phyloP scores from a whole-genome alignment of 306 rosid genomes.

The Quercus dentata region DNA sequence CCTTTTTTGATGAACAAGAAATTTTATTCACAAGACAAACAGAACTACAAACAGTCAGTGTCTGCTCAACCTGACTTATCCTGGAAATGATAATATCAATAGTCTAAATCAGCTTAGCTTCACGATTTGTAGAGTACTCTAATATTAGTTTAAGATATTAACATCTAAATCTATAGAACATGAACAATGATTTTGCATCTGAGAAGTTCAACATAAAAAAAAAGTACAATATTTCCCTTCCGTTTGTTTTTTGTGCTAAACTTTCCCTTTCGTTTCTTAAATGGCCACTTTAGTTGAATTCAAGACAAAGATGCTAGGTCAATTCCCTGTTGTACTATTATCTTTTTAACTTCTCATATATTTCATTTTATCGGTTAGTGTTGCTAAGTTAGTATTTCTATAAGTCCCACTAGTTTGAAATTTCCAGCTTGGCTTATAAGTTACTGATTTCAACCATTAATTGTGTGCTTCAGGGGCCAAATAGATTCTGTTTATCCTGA shows the following conservation, averaged over 20 bases:
- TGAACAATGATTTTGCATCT: slow-evolving; percentile 11
- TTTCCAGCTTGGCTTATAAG: slow-evolving; percentile 7
- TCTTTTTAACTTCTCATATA: neutral
- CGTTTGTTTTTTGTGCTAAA: too few relatives aligned
- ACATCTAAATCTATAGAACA: slow-evolving; percentile 3
- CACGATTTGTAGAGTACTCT: neutral
- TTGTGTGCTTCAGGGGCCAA: slow-evolving; percentile 19
- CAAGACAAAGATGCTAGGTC: neutral
- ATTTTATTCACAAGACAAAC: too few relatives aligned
- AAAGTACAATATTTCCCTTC: too few relatives aligned
- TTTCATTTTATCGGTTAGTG: neutral
- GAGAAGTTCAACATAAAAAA: slow-evolving; percentile 4
- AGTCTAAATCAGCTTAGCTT: slow-evolving; percentile 9
- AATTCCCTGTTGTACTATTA: neutral
- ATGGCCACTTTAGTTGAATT: neutral
- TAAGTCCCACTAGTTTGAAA: neutral
- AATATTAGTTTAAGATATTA: neutral
- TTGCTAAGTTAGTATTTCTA: neutral
- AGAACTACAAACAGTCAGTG: too few relatives aligned
- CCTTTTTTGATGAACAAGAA: too few relatives aligned
- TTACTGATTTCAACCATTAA: neutral
- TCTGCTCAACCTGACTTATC: neutral
- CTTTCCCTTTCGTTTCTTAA: too few relatives aligned
- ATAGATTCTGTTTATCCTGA: neutral
- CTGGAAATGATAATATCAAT: neutral